Evolutionary conservation across 2,329 filamentous ascomycete genomes (phyloP), one percentile per base, ranked within the genome.

Genomic region (Scedosporium dehoogii): DNA sequence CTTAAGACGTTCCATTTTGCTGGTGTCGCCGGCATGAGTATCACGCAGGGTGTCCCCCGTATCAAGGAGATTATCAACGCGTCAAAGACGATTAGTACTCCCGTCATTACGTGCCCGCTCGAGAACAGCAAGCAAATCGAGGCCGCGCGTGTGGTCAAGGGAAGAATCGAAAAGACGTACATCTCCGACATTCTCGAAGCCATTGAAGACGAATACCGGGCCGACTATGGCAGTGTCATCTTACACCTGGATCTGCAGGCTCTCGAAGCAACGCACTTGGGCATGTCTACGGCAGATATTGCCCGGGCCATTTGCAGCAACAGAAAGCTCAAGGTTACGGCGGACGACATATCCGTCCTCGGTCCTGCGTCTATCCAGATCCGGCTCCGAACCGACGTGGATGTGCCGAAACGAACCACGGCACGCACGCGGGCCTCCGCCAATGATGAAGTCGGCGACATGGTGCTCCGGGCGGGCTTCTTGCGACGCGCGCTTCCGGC

Each of bases 1-100:
- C 78, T 99, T 66, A 97, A 97, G 78, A 97, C 94, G 72, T 97
- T 97, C 85, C 94, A 97, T 89, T 99, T 99, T 79, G 94, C 94
- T 72, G 94, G 94, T 89, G 94, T 99, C 66, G 94, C 94, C 53
- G 93, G 93, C 73, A 97, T 99, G 94, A 96, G 91, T 82, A 96
- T 99, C 72, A 99, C 94, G 0, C 91, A 97, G 72, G 94, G 94
- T 90, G 94, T 99, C 6, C 94, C 94, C 1, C 93, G 94, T 87
- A 99, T 99, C 79, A 99, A 99, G 78, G 94, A 99, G 81, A 99
- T 99, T 68, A 99, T 99, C 85, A 99, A 99, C 76, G 94, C 94
- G 5, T 96, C 92, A 7, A 96, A 92, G 73, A 80, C 81, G 59
- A 99, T 99, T 75, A 96, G 90, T 73, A 99, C 94, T 0, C 94